These are phyloP conservation scores for Castanopsis chinensis DNA, from an alignment of 306 rosid species.

Conservation along the genomic window DNA sequence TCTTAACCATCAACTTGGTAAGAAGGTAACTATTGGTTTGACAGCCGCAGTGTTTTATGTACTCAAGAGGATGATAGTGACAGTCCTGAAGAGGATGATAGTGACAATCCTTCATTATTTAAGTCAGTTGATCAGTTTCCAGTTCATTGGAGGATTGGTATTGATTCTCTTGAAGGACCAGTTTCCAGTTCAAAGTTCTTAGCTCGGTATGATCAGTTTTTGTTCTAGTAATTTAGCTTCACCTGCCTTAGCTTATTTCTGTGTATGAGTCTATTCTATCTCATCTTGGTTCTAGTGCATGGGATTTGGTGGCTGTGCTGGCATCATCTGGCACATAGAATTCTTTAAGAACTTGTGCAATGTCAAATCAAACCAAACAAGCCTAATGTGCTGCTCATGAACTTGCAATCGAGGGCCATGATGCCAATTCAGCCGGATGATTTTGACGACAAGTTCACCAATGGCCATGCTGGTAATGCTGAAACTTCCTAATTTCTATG, in stretches of 20 bases:
- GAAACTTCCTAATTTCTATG: slow-evolving; percentile 18
- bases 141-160: slow-evolving; percentile 53
- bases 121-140: slow-evolving; percentile 42
- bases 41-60: slow-evolving; percentile 61
- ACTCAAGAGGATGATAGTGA: slow-evolving; percentile 53
- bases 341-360: slow-evolving; percentile 58
- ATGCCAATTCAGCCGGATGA: slow-evolving; percentile 6
- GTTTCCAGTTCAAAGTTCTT: slow-evolving; percentile 19
- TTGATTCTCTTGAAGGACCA: slow-evolving; percentile 43
- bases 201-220: slow-evolving; percentile 58
- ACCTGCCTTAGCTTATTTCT: slow-evolving; percentile 30
- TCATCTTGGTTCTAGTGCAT: slow-evolving; percentile 72
- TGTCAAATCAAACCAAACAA: slow-evolving; percentile 9
- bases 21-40: slow-evolving; percentile 52
- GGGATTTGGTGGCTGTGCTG: slow-evolving; percentile 76
- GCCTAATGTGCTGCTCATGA: no score
- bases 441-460: slow-evolving; percentile 19
- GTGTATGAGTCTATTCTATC: slow-evolving; percentile 46
- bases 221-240: slow-evolving; percentile 49
- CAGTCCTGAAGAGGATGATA: slow-evolving; percentile 52
- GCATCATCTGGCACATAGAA: slow-evolving; percentile 64
- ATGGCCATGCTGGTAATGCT: slow-evolving; percentile 39
- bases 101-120: slow-evolving; percentile 40
- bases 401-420: no score
- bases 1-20: slow-evolving; percentile 72